Percentiles rank a stretch among this genome's conserved stretches.
Conservation (phyloP, 805 yeast genomes). For the Cyberlindnera americana region DNA sequence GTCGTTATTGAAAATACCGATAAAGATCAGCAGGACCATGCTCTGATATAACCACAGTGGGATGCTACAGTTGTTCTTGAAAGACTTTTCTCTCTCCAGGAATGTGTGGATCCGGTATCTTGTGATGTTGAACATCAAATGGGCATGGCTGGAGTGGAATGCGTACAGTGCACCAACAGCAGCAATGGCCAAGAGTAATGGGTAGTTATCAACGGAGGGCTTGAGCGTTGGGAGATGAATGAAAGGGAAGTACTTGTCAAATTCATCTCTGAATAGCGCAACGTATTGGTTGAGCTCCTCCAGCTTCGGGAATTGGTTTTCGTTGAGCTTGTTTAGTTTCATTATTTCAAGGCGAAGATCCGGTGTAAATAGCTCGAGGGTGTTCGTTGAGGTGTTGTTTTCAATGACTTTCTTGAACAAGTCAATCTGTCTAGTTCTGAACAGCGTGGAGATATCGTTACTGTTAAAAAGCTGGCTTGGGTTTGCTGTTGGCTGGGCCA, state of each 20-base stretch:
- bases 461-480: constrained; percentile 30
- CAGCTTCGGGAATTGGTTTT: constrained; percentile 66
- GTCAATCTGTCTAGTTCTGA: constrained; percentile 64
- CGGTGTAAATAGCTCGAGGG: constrained; percentile 42
- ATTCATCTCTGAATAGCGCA: constrained; percentile 70
- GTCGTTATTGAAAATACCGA: constrained; percentile 75
- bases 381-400: constrained; percentile 16
- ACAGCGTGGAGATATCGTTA: constrained; percentile 54
- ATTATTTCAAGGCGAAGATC: constrained; percentile 54
- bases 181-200: constrained; percentile 74
- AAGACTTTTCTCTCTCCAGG: constrained; percentile 43
- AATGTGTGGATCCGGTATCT: constrained; percentile 63
- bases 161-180: constrained; percentile 87
- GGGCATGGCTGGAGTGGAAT: constrained; percentile 74
- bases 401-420: constrained; percentile 46
- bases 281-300: constrained; percentile 76
- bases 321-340: constrained; percentile 46
- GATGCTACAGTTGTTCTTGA: constrained; percentile 46
- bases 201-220: constrained; percentile 50
- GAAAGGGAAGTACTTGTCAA: constrained; percentile 80
- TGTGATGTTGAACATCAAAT: constrained; percentile 63
- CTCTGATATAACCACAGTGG: constrained; percentile 89
- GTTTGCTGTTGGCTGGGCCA: constrained; percentile 22
- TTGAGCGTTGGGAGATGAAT: constrained; percentile 66
- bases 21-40: constrained; percentile 72